Evolutionary conservation across 345 rosid genomes (phyloP), one percentile per base, ranked within the genome.

Genomic region (Boechera retrofracta): DNA sequence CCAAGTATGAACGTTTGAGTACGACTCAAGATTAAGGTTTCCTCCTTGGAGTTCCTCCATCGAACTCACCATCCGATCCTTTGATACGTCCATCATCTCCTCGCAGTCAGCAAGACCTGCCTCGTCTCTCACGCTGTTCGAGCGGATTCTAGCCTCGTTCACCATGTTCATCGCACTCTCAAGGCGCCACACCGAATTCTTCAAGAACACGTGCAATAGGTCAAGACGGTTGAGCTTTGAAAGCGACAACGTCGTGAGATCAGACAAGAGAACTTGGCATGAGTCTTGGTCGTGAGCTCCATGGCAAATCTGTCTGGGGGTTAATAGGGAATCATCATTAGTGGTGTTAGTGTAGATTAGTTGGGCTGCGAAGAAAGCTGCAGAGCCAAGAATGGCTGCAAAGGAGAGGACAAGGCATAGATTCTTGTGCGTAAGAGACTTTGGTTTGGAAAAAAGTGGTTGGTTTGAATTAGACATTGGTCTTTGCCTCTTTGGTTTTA

Each of bases 1-100:
- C 98, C 98, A 93, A 32, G 91, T 63, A 48, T 89, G 85, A 5
- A 86, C 89, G 67, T 89, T 88, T 8, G 81, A 73, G 60, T 63
- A 54, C 1, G 92, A 86, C 77, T 38, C 72, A 60, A 57, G 36
- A 35, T 54, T 36, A 61, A 42, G 75, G 65, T 80, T 65, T 73
- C 71, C 58, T 75, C 71, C 47, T 72, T 69, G 35, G 69, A 90
- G 73, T 80, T 89, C 86, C 16, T 29, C 84, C 51, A 85, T 70
- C 28, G 92, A 86, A 69, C 81, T 86, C 26, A 59, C 57, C 75
- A 83, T 77, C 71, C 91, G 82, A 7, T 85, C 86, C 56, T 64
- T 56, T 28, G 97, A 88, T 48, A 80, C 64, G 10, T 86, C 91
- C 91, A 88, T 80, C 80, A 91, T 74, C 75, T 84, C 87, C 64